A percentile compares a stretch with the other conserved stretches of the same genome.
These are phyloP conservation scores for Plantago elongata DNA, from an alignment of 257 asterid species.

Conservation along the genomic window DNA sequence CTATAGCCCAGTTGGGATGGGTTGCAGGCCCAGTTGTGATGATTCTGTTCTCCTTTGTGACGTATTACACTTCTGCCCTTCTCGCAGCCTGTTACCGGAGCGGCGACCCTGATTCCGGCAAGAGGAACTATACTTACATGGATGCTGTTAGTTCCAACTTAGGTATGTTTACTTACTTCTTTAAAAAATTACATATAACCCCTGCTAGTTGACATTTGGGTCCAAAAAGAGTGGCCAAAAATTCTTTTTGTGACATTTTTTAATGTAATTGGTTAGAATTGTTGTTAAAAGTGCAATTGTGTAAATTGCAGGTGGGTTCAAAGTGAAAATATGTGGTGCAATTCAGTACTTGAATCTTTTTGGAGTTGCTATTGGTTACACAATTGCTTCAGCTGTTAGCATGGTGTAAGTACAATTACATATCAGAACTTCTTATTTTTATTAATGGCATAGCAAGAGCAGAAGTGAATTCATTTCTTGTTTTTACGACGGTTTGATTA, in stretches of 20 bases:
- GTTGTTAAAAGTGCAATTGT: not conserved
- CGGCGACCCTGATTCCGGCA: slow-evolving; percentile 18
- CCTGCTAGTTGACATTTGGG: too few relatives aligned
- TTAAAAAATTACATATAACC: too few relatives aligned
- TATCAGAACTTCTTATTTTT: too few relatives aligned
- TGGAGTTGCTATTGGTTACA: slow-evolving; percentile 31
- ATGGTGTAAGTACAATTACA: slow-evolving; percentile 19
- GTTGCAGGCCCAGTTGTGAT: slow-evolving; percentile 28
- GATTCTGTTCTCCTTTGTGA: slow-evolving; percentile 28
- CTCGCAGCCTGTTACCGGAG: slow-evolving; percentile 26
- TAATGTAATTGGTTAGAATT: too few relatives aligned
- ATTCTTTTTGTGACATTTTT: too few relatives aligned
- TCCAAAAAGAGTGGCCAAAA: not conserved
- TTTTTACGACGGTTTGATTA: too few relatives aligned
- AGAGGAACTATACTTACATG: slow-evolving; percentile 29
- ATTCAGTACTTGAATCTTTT: slow-evolving; percentile 29
- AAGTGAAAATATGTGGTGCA: slow-evolving; percentile 29
- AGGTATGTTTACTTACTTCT: slow-evolving; percentile 1
- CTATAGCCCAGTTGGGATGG: slow-evolving; percentile 29
- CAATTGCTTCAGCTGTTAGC: slow-evolving; percentile 29
- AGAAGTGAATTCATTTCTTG: too few relatives aligned
- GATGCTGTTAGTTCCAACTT: slow-evolving; percentile 26
- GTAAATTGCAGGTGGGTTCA: slow-evolving; percentile 23
- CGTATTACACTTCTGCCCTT: slow-evolving; percentile 26
- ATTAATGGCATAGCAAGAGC: too few relatives aligned